Percentiles rank a stretch among this genome's conserved stretches.
Evolutionary conservation across 2,329 filamentous ascomycete genomes (phyloP).

Genomic region (Metarhizium album): DNA sequence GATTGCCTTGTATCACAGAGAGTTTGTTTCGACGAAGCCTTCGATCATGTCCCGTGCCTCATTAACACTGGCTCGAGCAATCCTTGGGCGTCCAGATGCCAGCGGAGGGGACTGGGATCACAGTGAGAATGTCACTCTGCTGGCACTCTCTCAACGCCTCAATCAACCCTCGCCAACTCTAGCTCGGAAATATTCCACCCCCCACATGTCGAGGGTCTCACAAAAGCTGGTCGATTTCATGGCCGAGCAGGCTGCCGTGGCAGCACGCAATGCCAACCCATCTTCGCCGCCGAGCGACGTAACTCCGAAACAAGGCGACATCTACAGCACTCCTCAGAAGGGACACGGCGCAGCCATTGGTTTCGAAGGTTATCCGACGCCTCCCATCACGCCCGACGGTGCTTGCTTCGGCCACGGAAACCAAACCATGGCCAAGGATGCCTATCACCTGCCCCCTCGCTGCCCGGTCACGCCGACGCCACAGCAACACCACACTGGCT

Average conservation of each 20-base stretch:
- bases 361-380: conserved; percentile 69
- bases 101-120: conserved; percentile 68
- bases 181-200: conserved; percentile 48
- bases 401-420: conserved; percentile 35
- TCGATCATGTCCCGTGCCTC: conserved; percentile 85
- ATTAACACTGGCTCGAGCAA: conserved; percentile 74
- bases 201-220: conserved; percentile 42
- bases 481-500: conserved; percentile 28
- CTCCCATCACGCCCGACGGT: conserved; percentile 74
- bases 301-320: conserved; percentile 42
- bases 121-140: conserved; percentile 55
- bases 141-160: conserved; percentile 48
- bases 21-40: conserved; percentile 87
- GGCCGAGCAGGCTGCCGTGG: conserved; percentile 46
- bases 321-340: conserved; percentile 74
- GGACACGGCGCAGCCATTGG: conserved; percentile 51
- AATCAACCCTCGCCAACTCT: conserved; percentile 48
- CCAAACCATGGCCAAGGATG: conserved; percentile 32
- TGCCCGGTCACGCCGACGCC: conserved; percentile 55
- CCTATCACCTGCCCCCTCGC: conserved; percentile 37
- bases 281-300: conserved; percentile 50
- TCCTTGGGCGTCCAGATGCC: conserved; percentile 69
- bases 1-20: conserved; percentile 90
- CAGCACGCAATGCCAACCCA: conserved; percentile 37
- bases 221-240: conserved; percentile 48